Evolutionary conservation across 1,284 basidiomycete species (phyloP).

Genomic region (Sanguinoderma infundibulare): DNA sequence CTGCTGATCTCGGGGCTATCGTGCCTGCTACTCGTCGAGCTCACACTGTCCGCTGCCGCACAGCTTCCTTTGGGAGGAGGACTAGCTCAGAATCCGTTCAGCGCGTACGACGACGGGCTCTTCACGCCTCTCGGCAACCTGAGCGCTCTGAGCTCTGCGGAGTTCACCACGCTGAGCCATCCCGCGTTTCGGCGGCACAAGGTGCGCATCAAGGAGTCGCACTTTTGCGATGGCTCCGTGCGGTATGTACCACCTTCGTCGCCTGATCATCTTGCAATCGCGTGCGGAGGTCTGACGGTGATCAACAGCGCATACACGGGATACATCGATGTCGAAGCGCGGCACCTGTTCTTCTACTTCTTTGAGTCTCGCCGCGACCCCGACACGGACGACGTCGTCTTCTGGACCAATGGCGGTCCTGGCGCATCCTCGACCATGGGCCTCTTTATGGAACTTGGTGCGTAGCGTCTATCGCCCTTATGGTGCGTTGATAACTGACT

Average conservation of each 20-base stretch:
- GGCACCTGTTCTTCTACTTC: slow-evolving; percentile 81
- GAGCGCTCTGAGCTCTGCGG: slow-evolving; percentile 38
- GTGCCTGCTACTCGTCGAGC: neutral
- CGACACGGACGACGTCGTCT: slow-evolving; percentile 65
- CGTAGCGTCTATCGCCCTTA: neutral
- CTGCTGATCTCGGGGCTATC: neutral
- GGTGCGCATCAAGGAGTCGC: slow-evolving; percentile 50
- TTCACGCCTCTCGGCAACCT: slow-evolving; percentile 49
- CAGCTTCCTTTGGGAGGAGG: slow-evolving; percentile 16
- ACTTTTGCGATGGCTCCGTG: slow-evolving; percentile 30
- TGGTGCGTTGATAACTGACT: too few species aligned
- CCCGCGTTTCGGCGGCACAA: slow-evolving; percentile 54
- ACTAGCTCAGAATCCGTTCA: slow-evolving; percentile 6
- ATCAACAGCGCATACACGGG: slow-evolving; percentile 40
- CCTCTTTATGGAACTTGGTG: slow-evolving; percentile 70
- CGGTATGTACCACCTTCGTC: slow-evolving; percentile 18
- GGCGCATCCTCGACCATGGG: slow-evolving; percentile 63
- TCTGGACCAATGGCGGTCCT: slow-evolving; percentile 68
- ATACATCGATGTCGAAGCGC: slow-evolving; percentile 72
- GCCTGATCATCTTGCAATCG: neutral
- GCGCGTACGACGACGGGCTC: slow-evolving; percentile 23
- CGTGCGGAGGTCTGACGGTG: neutral
- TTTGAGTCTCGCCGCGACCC: slow-evolving; percentile 80
- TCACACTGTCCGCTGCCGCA: neutral
- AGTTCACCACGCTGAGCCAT: slow-evolving; percentile 54